phyloP scores from a whole-genome alignment of 371 early-diverging fungal species.

The Saksenaea vasiformis region DNA sequence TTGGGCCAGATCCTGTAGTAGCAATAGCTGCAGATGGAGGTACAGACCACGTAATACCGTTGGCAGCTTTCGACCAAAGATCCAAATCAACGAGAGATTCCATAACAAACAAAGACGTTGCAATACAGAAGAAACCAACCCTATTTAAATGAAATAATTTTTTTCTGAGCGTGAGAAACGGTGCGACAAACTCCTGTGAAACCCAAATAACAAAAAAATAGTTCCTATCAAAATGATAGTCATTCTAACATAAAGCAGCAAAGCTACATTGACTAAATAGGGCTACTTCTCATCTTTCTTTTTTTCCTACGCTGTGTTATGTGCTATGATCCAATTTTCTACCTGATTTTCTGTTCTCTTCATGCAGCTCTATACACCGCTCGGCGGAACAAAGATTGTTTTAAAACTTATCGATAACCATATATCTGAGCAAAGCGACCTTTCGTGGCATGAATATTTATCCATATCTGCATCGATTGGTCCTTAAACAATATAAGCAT shows the following conservation, averaged over 20 bases:
- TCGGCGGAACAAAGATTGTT: neutral
- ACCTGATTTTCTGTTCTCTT: neutral
- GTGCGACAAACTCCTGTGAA: neutral
- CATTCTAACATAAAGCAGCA: neutral
- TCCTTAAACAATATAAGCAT: neutral
- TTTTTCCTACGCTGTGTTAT: neutral
- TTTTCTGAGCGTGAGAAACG: neutral
- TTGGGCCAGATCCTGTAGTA: constrained; percentile 16
- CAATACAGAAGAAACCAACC: neutral
- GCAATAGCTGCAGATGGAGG: constrained; percentile 33
- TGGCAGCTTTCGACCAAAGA: constrained; percentile 37
- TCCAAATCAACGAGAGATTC: constrained; percentile 15
- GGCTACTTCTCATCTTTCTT: too few species aligned
- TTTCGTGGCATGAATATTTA: neutral
- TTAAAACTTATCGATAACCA: neutral
- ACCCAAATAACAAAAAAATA: neutral
- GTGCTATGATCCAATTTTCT: neutral
- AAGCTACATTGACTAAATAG: too few species aligned
- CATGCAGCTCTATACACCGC: neutral
- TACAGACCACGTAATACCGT: constrained; percentile 41
- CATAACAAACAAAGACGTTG: constrained; percentile 2
- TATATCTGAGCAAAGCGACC: neutral
- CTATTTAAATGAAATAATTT: constrained; percentile 1
- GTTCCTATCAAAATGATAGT: neutral
- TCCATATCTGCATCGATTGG: neutral